These are phyloP conservation scores for Phytopythium litorale DNA, from an alignment of 352 stramenopile genomes.

Conservation along the genomic window DNA sequence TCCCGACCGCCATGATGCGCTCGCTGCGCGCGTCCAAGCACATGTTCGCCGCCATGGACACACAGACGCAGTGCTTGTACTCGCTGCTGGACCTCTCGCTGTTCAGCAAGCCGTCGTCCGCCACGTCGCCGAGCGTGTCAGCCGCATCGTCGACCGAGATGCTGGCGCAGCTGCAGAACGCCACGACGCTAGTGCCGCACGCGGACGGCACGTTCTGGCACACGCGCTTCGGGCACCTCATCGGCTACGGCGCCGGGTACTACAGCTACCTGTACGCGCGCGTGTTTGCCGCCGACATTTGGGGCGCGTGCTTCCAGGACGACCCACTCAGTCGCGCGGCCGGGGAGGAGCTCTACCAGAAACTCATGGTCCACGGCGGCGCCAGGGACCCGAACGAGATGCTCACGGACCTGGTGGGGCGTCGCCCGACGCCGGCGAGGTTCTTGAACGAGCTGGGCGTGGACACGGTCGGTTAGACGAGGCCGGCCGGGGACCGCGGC, in stretches of 20 bases:
- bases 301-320: conserved; percentile 63
- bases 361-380: conserved; percentile 85
- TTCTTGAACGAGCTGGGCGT: conserved; percentile 78
- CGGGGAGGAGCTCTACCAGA: conserved; percentile 57
- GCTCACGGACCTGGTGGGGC: conserved; percentile 63
- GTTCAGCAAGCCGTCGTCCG: conserved; percentile 31
- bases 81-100: conserved; percentile 73
- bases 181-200: conserved; percentile 69
- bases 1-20: conserved; percentile 75
- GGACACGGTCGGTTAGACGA: conserved; percentile 9
- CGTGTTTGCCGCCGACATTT: conserved; percentile 89
- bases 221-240: conserved; percentile 86
- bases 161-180: conserved; percentile 64
- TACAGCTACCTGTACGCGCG: conserved; percentile 91
- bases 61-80: conserved; percentile 82
- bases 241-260: conserved; percentile 89
- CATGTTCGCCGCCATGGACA: conserved; percentile 90
- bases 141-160: conserved; percentile 51
- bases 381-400: conserved; percentile 87
- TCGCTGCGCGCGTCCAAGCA: conserved; percentile 73
- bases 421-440: conserved; percentile 43
- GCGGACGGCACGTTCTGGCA: conserved; percentile 82
- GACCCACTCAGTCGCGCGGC: conserved; percentile 51
- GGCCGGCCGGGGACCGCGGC: not conserved
- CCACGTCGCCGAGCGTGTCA: conserved; percentile 27